Conservation (phyloP, 2,329 filamentous ascomycete species). For the Leptographium galeiforme region DNA sequence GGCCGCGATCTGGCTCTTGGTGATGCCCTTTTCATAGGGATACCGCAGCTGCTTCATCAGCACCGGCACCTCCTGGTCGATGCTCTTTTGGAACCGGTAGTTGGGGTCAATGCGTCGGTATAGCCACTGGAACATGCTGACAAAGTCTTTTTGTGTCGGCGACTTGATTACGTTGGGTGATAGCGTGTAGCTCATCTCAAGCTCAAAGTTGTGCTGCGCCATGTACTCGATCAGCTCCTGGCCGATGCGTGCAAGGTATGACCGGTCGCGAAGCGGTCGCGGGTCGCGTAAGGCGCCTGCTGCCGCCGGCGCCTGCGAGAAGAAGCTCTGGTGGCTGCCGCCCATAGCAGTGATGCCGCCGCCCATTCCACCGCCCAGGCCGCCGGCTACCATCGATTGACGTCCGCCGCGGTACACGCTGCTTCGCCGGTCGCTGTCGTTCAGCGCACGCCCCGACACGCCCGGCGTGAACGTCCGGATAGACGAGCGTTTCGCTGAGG, state of each 20-base stretch:
- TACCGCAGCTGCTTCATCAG: conserved; percentile 89
- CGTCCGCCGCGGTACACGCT: conserved; percentile 59
- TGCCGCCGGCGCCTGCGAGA: conserved; percentile 69
- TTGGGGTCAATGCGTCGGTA: conserved; percentile 92
- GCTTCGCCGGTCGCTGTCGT: conserved; percentile 54
- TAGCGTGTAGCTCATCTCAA: conserved; percentile 94
- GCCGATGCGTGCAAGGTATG: conserved; percentile 69
- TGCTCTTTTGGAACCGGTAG: conserved; percentile 85
- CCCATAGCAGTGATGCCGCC: conserved; percentile 27
- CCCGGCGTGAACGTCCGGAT: conserved; percentile 58
- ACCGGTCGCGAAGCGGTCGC: conserved; percentile 67
- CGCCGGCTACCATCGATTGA: conserved; percentile 54
- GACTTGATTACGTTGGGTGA: conserved; percentile 83
- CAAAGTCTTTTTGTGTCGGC: conserved; percentile 96
- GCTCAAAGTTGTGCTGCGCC: conserved; percentile 86
- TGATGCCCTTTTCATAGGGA: conserved; percentile 89
- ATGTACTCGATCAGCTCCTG: conserved; percentile 88
- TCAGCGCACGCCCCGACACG: conserved; percentile 29
- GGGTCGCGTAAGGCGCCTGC: conserved; percentile 79
- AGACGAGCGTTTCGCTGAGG: conserved; percentile 74
- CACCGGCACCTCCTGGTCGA: conserved; percentile 87
- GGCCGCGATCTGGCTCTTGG: conserved; percentile 87
- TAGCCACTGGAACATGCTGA: conserved; percentile 94
- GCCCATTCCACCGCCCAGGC: conserved; percentile 46
- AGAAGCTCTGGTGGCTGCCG: conserved; percentile 76